phyloP scores from a whole-genome alignment of 2,329 filamentous ascomycete genomes.

The Magnaporthiopsis incrustans region DNA sequence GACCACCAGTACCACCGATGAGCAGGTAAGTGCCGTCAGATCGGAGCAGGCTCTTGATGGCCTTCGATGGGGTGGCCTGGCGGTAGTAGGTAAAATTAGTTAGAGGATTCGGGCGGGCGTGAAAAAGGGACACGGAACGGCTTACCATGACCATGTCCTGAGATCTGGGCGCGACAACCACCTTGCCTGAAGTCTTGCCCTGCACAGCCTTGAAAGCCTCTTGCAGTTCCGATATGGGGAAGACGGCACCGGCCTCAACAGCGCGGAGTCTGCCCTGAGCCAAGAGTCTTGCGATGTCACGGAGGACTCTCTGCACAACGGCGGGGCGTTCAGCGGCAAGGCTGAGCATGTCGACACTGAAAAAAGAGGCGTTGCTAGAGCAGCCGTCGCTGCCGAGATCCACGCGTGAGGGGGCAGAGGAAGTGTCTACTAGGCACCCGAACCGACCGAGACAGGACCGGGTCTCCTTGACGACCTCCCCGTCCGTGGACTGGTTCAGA shows the following conservation, averaged over 20 bases:
- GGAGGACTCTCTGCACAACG: constrained; percentile 30
- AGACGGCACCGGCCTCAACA: constrained; percentile 25
- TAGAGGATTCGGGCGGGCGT: neutral
- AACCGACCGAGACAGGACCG: constrained; percentile 24
- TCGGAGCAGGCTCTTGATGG: constrained; percentile 24
- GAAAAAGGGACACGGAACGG: constrained; percentile 1
- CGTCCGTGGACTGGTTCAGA: constrained; percentile 21
- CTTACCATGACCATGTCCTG: constrained; percentile 30
- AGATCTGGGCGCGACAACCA: constrained; percentile 32
- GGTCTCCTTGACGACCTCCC: constrained; percentile 20
- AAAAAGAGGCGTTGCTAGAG: constrained; percentile 34
- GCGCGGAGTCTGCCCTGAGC: constrained; percentile 25
- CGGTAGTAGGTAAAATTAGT: constrained; percentile 9
- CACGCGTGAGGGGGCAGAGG: constrained; percentile 24
- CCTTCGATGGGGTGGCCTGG: constrained; percentile 12
- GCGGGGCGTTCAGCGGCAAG: constrained; percentile 33
- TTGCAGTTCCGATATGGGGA: constrained; percentile 30
- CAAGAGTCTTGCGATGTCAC: constrained; percentile 28
- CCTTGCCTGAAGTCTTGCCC: constrained; percentile 30
- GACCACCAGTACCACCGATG: constrained; percentile 42
- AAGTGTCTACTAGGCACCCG: constrained; percentile 27
- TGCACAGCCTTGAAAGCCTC: constrained; percentile 27
- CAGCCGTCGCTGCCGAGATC: constrained; percentile 37
- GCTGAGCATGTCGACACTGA: constrained; percentile 30
- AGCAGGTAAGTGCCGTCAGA: constrained; percentile 39